These are phyloP conservation scores for Aspergillus uvarum DNA, from an alignment of 2,329 filamentous ascomycete species.

Conservation along the genomic window DNA sequence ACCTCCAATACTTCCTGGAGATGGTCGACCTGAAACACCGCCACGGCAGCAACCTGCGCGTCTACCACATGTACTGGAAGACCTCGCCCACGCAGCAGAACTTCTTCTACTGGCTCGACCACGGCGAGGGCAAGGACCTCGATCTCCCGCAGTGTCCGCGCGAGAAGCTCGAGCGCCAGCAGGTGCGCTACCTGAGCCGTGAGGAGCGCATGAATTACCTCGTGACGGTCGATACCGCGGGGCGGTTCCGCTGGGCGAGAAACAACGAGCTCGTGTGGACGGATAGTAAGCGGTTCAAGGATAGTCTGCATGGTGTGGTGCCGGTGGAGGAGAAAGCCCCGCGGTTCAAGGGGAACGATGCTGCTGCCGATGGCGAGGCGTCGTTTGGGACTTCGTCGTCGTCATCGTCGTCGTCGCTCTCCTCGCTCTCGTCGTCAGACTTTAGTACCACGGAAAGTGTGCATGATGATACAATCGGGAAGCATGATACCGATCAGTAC, in stretches of 20 bases:
- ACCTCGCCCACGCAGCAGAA: constrained; percentile 74
- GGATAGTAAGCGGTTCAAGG: constrained; percentile 65
- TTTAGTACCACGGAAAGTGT: constrained; percentile 4
- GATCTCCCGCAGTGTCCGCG: constrained; percentile 72
- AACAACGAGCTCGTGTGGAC: constrained; percentile 77
- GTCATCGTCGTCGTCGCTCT: constrained; percentile 22
- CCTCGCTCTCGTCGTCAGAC: neutral
- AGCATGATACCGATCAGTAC: constrained; percentile 59
- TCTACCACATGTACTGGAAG: constrained; percentile 85
- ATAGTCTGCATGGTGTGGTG: constrained; percentile 75
- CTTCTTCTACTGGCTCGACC: constrained; percentile 92
- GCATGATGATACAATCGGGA: constrained; percentile 51
- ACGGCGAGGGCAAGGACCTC: constrained; percentile 70
- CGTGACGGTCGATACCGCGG: constrained; percentile 71
- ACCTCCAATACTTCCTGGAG: constrained; percentile 78
- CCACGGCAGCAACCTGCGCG: constrained; percentile 77
- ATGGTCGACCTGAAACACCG: constrained; percentile 87
- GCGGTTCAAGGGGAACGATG: constrained; percentile 45
- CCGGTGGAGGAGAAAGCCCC: constrained; percentile 61
- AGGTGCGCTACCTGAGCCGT: constrained; percentile 77
- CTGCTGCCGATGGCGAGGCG: constrained; percentile 18
- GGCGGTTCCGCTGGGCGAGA: constrained; percentile 82
- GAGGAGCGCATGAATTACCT: constrained; percentile 82
- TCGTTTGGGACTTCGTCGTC: constrained; percentile 16
- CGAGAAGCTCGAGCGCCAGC: constrained; percentile 71